Percentiles rank a stretch among this genome's conserved stretches.
Conservation (phyloP, 2,329 filamentous ascomycete species). For the Bipolaris victoriae region DNA sequence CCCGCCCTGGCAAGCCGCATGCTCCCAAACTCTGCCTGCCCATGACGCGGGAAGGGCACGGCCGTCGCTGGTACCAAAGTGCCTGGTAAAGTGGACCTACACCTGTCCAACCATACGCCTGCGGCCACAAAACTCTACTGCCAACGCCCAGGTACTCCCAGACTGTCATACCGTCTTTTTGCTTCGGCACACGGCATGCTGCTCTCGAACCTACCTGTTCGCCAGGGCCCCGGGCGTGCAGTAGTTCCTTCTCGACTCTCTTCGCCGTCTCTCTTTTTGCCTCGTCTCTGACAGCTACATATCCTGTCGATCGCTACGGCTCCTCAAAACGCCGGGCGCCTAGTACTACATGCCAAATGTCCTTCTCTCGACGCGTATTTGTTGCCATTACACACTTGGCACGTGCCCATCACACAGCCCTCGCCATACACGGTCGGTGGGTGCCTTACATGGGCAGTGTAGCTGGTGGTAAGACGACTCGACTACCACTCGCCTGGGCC, state of each 20-base stretch:
- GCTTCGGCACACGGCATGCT: background rate
- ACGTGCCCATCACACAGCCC: background rate
- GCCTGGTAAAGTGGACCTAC: slow-evolving; percentile 3
- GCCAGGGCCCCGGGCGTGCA: too few relatives aligned
- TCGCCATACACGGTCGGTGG: background rate
- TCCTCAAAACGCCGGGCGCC: slow-evolving; percentile 14
- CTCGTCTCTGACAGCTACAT: background rate
- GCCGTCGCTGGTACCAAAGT: background rate
- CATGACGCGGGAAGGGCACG: slow-evolving; percentile 10
- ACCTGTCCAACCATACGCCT: background rate
- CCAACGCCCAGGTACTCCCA: background rate
- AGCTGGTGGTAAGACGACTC: background rate
- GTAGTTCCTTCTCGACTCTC: background rate
- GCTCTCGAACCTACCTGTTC: too few relatives aligned
- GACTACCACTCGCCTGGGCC: slow-evolving; percentile 7
- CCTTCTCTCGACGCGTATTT: background rate
- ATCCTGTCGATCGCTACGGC: slow-evolving; percentile 10
- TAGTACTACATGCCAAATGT: background rate
- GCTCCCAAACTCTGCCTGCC: slow-evolving; percentile 6
- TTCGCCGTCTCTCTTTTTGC: background rate
- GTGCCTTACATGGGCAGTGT: background rate
- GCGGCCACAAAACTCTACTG: background rate
- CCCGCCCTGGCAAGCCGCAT: slow-evolving; percentile 11
- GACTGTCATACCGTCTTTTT: background rate
- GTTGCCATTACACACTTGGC: slow-evolving; percentile 6